These are phyloP conservation scores for Eleusine coracana DNA, from an alignment of 176 grass and related monocot species.

Conservation along the genomic window DNA sequence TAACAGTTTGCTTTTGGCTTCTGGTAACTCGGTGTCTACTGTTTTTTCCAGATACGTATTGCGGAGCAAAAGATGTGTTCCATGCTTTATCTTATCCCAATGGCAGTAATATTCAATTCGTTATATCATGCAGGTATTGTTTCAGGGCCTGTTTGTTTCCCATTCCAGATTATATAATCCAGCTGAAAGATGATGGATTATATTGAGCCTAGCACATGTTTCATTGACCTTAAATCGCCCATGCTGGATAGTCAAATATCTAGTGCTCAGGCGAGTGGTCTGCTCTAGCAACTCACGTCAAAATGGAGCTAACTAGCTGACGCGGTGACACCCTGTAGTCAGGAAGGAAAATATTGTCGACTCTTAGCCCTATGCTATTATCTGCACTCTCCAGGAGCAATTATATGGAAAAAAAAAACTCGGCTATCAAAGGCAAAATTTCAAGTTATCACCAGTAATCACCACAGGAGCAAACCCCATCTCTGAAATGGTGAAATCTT, in stretches of 20 bases:
- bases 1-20: no score
- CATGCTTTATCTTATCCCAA: no score
- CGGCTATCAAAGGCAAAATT: background rate
- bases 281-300: background rate
- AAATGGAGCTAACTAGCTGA: background rate
- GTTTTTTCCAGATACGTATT: no score
- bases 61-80: no score
- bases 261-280: background rate
- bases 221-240: no score
- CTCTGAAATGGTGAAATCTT: constrained; percentile 52
- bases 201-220: no score
- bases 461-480: constrained; percentile 59
- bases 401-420: constrained; percentile 9
- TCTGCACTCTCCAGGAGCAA: background rate
- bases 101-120: no score
- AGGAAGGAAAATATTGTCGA: background rate
- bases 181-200: no score
- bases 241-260: background rate
- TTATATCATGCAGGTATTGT: no score
- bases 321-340: background rate
- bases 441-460: constrained; percentile 56
- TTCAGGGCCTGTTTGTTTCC: no score
- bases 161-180: no score
- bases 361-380: background rate
- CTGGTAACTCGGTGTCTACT: no score